phyloP scores from a whole-genome alignment of 768 basidiomycete genomes.

The Lentinula sp. region DNA sequence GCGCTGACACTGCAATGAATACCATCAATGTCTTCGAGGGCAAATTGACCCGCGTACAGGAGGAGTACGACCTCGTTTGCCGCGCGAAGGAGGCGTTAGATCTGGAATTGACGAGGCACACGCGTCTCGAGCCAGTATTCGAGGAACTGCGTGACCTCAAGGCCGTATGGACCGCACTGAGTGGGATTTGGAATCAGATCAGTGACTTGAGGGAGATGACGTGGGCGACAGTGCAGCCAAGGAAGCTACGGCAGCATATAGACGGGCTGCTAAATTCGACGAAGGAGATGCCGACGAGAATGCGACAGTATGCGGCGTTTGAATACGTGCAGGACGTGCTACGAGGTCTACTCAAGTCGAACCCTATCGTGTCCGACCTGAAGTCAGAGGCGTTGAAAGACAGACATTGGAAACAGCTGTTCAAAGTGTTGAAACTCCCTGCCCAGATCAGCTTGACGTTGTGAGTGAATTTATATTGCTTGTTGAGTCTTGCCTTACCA shows the following conservation, averaged over 20 bases:
- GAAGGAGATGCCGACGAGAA: slow-evolving; percentile 97
- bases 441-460: slow-evolving; percentile 69
- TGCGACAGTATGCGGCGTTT: slow-evolving; percentile 98
- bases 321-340: slow-evolving; percentile 95
- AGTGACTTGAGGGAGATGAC: slow-evolving; percentile 79
- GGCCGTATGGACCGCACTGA: slow-evolving; percentile 97
- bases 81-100: slow-evolving; percentile 96
- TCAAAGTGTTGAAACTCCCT: slow-evolving; percentile 78
- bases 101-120: slow-evolving; percentile 84
- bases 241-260: slow-evolving; percentile 91
- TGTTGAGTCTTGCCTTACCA: neutral
- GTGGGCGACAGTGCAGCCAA: slow-evolving; percentile 91
- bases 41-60: slow-evolving; percentile 81
- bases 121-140: slow-evolving; percentile 87
- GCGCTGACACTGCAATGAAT: slow-evolving; percentile 94
- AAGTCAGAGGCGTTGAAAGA: slow-evolving; percentile 98
- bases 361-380: slow-evolving; percentile 84
- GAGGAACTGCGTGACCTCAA: slow-evolving; percentile 96
- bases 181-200: slow-evolving; percentile 94
- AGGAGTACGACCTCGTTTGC: slow-evolving; percentile 93
- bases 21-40: slow-evolving; percentile 94
- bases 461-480: slow-evolving; percentile 31
- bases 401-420: slow-evolving; percentile 96
- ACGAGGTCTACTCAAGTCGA: slow-evolving; percentile 81
- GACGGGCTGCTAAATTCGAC: slow-evolving; percentile 90